Evolutionary conservation across 2,329 filamentous ascomycete genomes (phyloP).

Genomic region (Trichoderma koningiopsis): DNA sequence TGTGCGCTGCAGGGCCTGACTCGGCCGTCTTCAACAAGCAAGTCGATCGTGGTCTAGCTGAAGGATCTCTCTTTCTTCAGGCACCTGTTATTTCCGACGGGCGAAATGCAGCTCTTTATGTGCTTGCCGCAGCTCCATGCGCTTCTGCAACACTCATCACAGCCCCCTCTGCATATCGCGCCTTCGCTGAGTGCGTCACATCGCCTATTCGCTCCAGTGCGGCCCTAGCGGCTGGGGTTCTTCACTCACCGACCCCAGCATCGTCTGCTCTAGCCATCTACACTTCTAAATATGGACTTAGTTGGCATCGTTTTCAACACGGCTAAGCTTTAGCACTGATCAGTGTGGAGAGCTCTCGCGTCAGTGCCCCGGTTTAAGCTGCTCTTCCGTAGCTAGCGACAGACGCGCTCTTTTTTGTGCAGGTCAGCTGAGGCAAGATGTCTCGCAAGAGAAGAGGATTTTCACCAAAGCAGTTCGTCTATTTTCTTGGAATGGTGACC

Average conservation of each 20-base stretch:
- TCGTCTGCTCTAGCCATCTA: constrained; percentile 6
- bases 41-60: constrained; percentile 5
- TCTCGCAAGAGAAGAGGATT: not conserved
- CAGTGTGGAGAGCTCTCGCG: constrained; percentile 15
- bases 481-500: not conserved
- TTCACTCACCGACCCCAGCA: not conserved
- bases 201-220: constrained; percentile 21
- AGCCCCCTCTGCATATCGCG: constrained; percentile 10
- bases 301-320: not conserved
- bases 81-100: not conserved
- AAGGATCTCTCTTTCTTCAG: constrained; percentile 15
- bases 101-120: constrained; percentile 21
- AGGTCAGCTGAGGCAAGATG: constrained; percentile 18
- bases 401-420: constrained; percentile 16
- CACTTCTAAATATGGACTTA: constrained; percentile 11
- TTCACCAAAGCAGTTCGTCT: not conserved
- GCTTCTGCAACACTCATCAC: constrained; percentile 15
- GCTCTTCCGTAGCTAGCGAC: not conserved
- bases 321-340: constrained; percentile 20
- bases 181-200: constrained; percentile 3
- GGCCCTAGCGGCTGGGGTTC: not conserved
- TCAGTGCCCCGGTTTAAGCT: constrained; percentile 13
- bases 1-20: not conserved
- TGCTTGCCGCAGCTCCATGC: not conserved
- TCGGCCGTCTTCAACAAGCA: constrained; percentile 12